Evolutionary conservation across 202 grass and related monocot genomes (phyloP).

Genomic region (Setaria italica): DNA sequence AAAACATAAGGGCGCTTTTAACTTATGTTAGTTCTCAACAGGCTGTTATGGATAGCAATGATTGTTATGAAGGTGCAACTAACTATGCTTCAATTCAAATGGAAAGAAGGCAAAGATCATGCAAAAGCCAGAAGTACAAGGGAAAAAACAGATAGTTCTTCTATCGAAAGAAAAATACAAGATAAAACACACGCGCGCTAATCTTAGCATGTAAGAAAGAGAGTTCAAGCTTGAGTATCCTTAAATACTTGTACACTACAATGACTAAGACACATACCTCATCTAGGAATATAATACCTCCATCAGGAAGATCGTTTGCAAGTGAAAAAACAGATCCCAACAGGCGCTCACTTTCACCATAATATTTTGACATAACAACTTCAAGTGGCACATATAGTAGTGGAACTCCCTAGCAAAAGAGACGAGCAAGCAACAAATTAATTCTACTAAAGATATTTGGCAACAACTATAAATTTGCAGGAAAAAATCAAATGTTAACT

Average conservation of each 20-base stretch:
- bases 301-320: conserved; percentile 92
- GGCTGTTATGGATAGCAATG: conserved; percentile 2
- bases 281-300: conserved; percentile 95
- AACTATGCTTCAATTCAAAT: conserved; percentile 14
- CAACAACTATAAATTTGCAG: not conserved
- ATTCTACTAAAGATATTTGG: not conserved
- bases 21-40: not conserved
- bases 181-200: not conserved
- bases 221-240: conserved; percentile 21
- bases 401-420: conserved; percentile 77
- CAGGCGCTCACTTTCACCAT: conserved; percentile 93
- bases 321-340: conserved; percentile 93
- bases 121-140: not conserved
- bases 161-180: not conserved
- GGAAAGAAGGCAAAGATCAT: not conserved
- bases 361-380: conserved; percentile 97
- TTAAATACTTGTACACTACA: conserved; percentile 8
- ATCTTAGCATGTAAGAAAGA: not conserved
- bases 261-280: conserved; percentile 61
- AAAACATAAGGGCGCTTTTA: not conserved
- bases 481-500: conserved; percentile 13
- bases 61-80: conserved; percentile 4
- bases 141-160: not conserved
- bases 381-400: conserved; percentile 95
- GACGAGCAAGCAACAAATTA: conserved; percentile 28